Percentiles rank a stretch among this genome's conserved stretches.
Conservation (phyloP, 2,329 filamentous ascomycete species). For the Cordyceps farinosa region DNA sequence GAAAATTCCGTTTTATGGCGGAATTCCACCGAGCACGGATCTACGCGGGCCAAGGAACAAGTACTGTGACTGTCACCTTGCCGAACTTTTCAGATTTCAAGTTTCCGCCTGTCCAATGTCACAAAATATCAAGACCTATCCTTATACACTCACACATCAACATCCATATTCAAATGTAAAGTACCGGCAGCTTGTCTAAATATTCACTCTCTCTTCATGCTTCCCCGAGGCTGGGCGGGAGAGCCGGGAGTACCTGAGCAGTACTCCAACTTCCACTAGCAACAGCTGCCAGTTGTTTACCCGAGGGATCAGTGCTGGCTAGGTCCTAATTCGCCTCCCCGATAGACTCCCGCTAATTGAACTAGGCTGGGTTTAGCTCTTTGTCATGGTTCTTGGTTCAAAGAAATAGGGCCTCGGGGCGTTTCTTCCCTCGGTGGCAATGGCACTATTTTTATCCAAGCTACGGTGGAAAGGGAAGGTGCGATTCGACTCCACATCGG, state of each 20-base stretch:
- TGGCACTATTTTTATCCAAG: background rate
- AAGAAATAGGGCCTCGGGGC: background rate
- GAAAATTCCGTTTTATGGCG: background rate
- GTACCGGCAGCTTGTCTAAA: too few relatives aligned
- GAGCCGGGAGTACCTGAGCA: background rate
- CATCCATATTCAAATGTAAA: too few relatives aligned
- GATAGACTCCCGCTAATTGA: background rate
- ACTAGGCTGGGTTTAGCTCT: background rate
- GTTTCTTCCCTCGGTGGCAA: background rate
- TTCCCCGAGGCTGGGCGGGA: background rate
- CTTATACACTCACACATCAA: too few relatives aligned
- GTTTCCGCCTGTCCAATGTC: too few relatives aligned
- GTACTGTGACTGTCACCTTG: background rate
- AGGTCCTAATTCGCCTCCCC: background rate
- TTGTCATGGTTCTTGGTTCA: background rate
- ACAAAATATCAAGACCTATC: background rate
- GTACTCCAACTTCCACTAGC: background rate
- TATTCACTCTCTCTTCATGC: too few relatives aligned
- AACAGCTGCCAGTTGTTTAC: background rate
- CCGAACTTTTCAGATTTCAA: background rate
- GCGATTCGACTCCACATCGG: background rate
- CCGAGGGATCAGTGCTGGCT: too few relatives aligned
- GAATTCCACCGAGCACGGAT: background rate
- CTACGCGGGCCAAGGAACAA: background rate
- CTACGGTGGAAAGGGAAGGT: constrained; percentile 9